Evolutionary conservation across 768 basidiomycete species (phyloP).

Genomic region (Dendrothele bispora): DNA sequence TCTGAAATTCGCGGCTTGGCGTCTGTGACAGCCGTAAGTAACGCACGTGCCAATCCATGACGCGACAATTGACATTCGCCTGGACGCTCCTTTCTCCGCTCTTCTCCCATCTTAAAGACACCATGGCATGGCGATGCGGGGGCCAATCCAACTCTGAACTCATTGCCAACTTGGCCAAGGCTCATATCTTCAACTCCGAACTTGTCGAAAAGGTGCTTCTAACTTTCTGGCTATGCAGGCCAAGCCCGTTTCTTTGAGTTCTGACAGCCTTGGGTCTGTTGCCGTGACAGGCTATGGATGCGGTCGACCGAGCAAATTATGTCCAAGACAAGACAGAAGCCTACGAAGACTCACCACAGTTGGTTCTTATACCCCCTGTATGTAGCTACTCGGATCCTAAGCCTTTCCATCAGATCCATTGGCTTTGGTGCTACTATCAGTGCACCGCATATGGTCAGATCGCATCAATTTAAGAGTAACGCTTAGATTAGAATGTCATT

Average conservation of each 20-base stretch:
- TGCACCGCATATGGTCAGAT: slow-evolving; percentile 92
- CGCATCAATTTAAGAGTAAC: not conserved
- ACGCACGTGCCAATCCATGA: too few relatives aligned
- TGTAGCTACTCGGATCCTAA: not conserved
- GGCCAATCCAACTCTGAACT: slow-evolving; percentile 74
- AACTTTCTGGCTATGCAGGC: not conserved
- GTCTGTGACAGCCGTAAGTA: too few relatives aligned
- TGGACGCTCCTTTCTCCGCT: too few relatives aligned
- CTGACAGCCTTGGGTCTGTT: not conserved
- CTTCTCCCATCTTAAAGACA: not conserved
- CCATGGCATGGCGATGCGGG: slow-evolving; percentile 83
- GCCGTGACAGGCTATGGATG: slow-evolving; percentile 66
- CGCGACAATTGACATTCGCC: too few relatives aligned
- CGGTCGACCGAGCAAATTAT: slow-evolving; percentile 71
- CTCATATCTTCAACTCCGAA: slow-evolving; percentile 57
- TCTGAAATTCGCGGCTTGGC: too few relatives aligned
- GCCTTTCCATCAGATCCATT: slow-evolving; percentile 49
- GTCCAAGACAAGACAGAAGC: slow-evolving; percentile 51
- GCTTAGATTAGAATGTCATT: not conserved
- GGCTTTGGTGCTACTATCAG: slow-evolving; percentile 91
- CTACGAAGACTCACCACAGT: slow-evolving; percentile 82
- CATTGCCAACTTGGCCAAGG: slow-evolving; percentile 59
- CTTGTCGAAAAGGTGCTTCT: slow-evolving; percentile 48
- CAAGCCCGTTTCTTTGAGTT: not conserved
- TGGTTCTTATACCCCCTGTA: slow-evolving; percentile 18